Conservation (phyloP, 2,329 filamentous ascomycete species). For the Pestalotiopsis fici region DNA sequence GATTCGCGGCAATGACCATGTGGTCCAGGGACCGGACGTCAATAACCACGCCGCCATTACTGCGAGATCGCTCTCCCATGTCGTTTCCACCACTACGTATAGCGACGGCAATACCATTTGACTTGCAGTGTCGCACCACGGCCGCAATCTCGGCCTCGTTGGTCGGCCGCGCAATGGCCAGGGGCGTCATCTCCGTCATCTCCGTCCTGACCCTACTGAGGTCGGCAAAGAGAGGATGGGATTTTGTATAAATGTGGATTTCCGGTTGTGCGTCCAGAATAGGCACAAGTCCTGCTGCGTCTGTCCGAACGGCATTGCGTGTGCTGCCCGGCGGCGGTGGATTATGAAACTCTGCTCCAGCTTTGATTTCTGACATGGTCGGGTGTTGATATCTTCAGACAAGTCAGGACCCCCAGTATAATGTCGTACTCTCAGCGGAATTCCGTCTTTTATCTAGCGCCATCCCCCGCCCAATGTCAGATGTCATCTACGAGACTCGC, state of each 20-base stretch:
- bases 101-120: background rate
- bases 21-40: slow-evolving; percentile 10
- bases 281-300: background rate
- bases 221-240: background rate
- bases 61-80: slow-evolving; percentile 4
- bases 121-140: no score
- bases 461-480: no score
- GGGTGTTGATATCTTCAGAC: no score
- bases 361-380: slow-evolving; percentile 1
- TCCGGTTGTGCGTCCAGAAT: background rate
- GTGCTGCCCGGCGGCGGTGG: background rate
- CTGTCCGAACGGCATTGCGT: background rate
- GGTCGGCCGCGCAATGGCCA: slow-evolving; percentile 1
- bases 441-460: background rate
- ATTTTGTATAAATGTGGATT: background rate
- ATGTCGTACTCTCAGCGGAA: no score
- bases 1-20: background rate
- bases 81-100: slow-evolving; percentile 11
- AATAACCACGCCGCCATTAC: slow-evolving; percentile 9
- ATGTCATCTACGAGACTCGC: no score
- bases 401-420: no score
- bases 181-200: background rate
- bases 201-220: background rate
- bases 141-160: background rate
- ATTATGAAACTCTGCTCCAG: background rate